phyloP scores from a whole-genome alignment of 1,284 basidiomycete genomes.

The Coniferiporia weirii region DNA sequence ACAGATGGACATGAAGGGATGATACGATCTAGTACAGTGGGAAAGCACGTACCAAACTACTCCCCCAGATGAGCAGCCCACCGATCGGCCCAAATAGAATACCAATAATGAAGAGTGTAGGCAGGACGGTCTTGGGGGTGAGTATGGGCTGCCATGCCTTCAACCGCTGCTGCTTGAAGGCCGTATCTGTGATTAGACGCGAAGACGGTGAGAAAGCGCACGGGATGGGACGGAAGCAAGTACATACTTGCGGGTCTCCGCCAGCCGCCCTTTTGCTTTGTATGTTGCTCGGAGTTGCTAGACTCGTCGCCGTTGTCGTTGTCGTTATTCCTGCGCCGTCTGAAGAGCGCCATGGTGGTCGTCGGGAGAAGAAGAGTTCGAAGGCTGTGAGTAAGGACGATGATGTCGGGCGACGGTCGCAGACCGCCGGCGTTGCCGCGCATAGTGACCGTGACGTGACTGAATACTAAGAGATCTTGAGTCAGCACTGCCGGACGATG shows the following conservation, averaged over 20 bases:
- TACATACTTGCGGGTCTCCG: slow-evolving; percentile 82
- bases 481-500: too few species aligned
- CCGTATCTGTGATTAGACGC: slow-evolving; percentile 62
- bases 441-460: background rate
- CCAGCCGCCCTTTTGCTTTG: slow-evolving; percentile 87
- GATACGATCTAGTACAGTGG: background rate
- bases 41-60: slow-evolving; percentile 46
- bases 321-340: slow-evolving; percentile 28
- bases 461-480: background rate
- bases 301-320: slow-evolving; percentile 21
- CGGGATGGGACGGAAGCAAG: background rate
- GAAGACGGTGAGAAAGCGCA: slow-evolving; percentile 3
- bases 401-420: background rate
- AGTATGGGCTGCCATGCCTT: slow-evolving; percentile 99
- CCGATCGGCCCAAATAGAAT: slow-evolving; percentile 96
- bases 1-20: background rate
- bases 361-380: background rate
- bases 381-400: background rate
- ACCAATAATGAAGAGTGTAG: slow-evolving; percentile 92
- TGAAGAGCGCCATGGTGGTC: slow-evolving; percentile 35
- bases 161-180: slow-evolving; percentile 98
- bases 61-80: slow-evolving; percentile 89
- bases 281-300: slow-evolving; percentile 28
- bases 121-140: slow-evolving; percentile 94
- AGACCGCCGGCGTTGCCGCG: background rate